Conservation (phyloP, 2,329 filamentous ascomycete genomes). For the Exophiala alcalophila region DNA sequence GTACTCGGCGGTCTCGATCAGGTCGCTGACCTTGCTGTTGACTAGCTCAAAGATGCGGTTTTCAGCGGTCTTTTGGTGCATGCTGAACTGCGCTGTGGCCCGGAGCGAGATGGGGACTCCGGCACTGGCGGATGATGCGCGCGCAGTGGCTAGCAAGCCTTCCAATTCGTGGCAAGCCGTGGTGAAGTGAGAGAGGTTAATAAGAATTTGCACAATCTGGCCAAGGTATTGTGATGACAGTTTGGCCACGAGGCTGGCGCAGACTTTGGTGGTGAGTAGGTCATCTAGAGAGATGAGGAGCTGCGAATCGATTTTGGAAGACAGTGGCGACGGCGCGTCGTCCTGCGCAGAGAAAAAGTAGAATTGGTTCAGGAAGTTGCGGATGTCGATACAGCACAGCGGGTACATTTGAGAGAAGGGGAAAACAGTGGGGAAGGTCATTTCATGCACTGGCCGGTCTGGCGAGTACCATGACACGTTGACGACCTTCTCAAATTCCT, state of each 20-base stretch:
- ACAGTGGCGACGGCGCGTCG: constrained; percentile 70
- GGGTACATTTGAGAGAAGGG: constrained; percentile 99
- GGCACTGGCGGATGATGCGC: constrained; percentile 67
- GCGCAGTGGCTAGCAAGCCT: constrained; percentile 75
- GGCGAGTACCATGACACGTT: constrained; percentile 95
- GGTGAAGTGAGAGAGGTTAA: constrained; percentile 96
- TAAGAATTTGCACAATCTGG: constrained; percentile 97
- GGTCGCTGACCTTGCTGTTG: constrained; percentile 96
- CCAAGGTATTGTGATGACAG: constrained; percentile 90
- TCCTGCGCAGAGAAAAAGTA: constrained; percentile 97
- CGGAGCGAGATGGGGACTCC: constrained; percentile 51
- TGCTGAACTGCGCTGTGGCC: constrained; percentile 81
- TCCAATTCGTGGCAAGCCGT: constrained; percentile 88
- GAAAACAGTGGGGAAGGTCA: constrained; percentile 89
- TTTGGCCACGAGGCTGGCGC: constrained; percentile 81
- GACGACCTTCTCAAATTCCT: constrained; percentile 93
- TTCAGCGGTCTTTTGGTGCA: constrained; percentile 91
- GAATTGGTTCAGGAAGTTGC: constrained; percentile 96
- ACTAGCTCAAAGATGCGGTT: constrained; percentile 98
- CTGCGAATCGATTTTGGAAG: constrained; percentile 81
- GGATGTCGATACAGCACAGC: constrained; percentile 94
- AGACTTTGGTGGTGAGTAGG: constrained; percentile 88
- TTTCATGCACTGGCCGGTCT: constrained; percentile 70
- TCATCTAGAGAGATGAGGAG: constrained; percentile 87
- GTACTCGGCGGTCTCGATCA: constrained; percentile 96